Base-by-base conservation (phyloP, 306 rosid genomes). In the Carpinus viminea region DNA sequence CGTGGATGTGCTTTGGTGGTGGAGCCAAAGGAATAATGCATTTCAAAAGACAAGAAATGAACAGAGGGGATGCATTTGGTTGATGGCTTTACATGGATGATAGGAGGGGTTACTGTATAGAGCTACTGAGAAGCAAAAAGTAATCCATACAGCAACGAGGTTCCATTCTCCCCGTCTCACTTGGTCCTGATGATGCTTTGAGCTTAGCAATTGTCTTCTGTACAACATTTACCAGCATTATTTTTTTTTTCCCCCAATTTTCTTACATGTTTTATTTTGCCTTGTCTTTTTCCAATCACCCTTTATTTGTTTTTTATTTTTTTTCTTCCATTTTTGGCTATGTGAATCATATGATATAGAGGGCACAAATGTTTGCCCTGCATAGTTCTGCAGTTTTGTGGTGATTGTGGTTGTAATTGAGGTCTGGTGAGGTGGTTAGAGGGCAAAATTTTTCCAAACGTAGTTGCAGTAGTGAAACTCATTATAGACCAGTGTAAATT, bases 71-170 rank as follows among this genome's bases (percentile, higher is more conserved):
- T 76, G 87, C 75, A 55, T 76, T 77, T 77, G 87, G 79, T 70
- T 64, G 75, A 60, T 70, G 79, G 78, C 78, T 80, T 83, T 77
- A 85, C 87, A 54, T 85, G 26, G 74, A 73, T 73, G 77, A 74
- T 77, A 69, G 70, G 85, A 74, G 87, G 80, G 80, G 74, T 83
- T 87, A 77, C 87, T 88, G 95, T 90, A 89, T 87, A 86, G 88
- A 79, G 84, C 83, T 75, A 70, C 83, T 31, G 71, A 66, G 80
- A 71, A 86, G 79, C 76, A 43, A 78, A 76, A 76, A 85, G 65
- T 77, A 78, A 83, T 77, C 46, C 78, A 72, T 82, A 80, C 80
- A 73, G 84, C 82, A 70, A 82, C 81, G 70, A 53, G 86, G 86
- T 82, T 79, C 74, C 52, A 60, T 62, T 74, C 57, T 72, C 71